Percentiles rank a stretch among this genome's conserved stretches.
These are phyloP conservation scores for Triticum timopheevii DNA, from an alignment of 176 grass and related monocot species.

Conservation along the genomic window DNA sequence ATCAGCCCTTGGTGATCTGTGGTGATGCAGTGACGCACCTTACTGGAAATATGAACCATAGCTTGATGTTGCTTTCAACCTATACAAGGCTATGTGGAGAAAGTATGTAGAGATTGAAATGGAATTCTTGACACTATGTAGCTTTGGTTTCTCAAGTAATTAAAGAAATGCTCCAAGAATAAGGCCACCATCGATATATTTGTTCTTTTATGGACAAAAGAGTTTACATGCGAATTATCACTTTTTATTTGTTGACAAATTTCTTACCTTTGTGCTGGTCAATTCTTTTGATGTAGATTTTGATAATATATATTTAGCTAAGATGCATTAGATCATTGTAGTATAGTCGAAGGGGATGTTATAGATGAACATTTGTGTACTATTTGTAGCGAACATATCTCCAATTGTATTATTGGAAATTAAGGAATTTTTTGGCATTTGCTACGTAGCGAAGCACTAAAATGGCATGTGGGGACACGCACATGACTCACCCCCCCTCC, in stretches of 20 bases:
- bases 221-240: background rate
- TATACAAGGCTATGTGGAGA: slow-evolving; percentile 75
- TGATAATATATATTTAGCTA: slow-evolving; percentile 22
- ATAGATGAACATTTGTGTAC: slow-evolving; percentile 33
- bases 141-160: slow-evolving; percentile 64
- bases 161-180: background rate
- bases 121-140: slow-evolving; percentile 73
- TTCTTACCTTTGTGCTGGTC: slow-evolving; percentile 11
- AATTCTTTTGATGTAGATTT: slow-evolving; percentile 35
- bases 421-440: too few relatives aligned
- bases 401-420: background rate
- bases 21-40: too few relatives aligned
- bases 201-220: background rate
- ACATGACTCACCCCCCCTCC: too few relatives aligned
- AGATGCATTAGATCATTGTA: slow-evolving; percentile 16
- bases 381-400: slow-evolving; percentile 19
- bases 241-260: background rate
- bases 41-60: too few relatives aligned
- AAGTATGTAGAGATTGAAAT: slow-evolving; percentile 80
- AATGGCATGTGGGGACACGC: too few relatives aligned
- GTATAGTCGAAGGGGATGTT: slow-evolving; percentile 5
- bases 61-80: slow-evolving; percentile 68
- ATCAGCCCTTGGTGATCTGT: too few relatives aligned
- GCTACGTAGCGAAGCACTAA: too few relatives aligned
- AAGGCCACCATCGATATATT: background rate